These are phyloP conservation scores for Cicer judaicum DNA, from an alignment of 306 rosid genomes.

Conservation along the genomic window DNA sequence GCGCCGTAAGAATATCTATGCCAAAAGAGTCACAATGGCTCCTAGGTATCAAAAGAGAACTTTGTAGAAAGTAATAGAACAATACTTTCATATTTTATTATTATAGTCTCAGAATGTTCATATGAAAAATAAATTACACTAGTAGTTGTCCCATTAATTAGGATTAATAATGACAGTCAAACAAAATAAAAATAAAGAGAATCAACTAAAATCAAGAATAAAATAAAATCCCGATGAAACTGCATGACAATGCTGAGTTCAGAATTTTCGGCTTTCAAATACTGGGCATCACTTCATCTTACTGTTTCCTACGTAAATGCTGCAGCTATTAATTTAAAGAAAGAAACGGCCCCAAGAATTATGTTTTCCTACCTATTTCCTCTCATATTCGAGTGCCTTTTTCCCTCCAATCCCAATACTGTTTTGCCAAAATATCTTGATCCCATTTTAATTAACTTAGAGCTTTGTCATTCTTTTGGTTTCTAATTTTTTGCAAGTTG, in stretches of 20 bases:
- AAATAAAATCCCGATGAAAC: no score
- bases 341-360: conserved; percentile 1
- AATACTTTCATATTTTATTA: no score
- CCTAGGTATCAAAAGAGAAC: no score
- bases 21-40: background rate
- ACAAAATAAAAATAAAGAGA: no score
- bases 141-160: no score
- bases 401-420: background rate
- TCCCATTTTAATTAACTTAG: conserved; percentile 38
- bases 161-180: no score
- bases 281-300: conserved; percentile 24
- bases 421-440: conserved; percentile 3
- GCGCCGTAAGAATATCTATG: background rate
- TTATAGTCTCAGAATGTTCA: no score
- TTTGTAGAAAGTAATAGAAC: no score
- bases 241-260: conserved; percentile 17
- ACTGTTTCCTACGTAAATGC: conserved; percentile 13
- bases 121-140: no score
- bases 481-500: conserved; percentile 42
- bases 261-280: conserved; percentile 14
- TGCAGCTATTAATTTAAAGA: conserved; percentile 9
- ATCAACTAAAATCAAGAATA: no score
- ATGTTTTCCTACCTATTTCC: conserved; percentile 18
- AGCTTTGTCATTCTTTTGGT: conserved; percentile 40
- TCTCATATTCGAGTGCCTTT: background rate